These are phyloP conservation scores for Calamus simplicifolius DNA, from an alignment of 176 grass and related monocot genomes.

Conservation along the genomic window DNA sequence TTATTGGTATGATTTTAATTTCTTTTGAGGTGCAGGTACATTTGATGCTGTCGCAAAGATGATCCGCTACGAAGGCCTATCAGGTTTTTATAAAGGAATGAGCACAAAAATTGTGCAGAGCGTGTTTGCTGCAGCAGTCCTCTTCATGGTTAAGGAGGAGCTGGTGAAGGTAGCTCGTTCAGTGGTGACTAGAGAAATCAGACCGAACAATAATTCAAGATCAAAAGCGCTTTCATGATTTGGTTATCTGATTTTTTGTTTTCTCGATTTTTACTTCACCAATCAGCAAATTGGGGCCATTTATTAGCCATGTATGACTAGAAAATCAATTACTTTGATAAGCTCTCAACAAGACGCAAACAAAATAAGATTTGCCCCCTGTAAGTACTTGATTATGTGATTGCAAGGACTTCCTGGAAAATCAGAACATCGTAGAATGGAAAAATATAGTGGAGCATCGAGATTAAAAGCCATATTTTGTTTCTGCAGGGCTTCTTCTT, in stretches of 20 bases:
- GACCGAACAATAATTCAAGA: conserved; percentile 36
- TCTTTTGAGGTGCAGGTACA: conserved; percentile 39
- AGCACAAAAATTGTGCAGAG: conserved; percentile 93
- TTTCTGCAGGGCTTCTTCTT: too few relatives aligned
- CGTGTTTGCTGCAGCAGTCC: conserved; percentile 86
- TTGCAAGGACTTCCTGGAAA: too few relatives aligned
- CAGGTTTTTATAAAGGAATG: conserved; percentile 92
- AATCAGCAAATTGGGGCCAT: too few relatives aligned
- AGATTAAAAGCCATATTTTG: too few relatives aligned
- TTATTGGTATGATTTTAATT: background rate
- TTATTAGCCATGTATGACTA: too few relatives aligned
- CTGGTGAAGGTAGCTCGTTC: conserved; percentile 79
- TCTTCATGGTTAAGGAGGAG: conserved; percentile 98
- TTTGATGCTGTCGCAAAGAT: conserved; percentile 80
- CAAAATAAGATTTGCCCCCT: too few relatives aligned
- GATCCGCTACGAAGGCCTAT: conserved; percentile 59
- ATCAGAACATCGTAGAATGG: too few relatives aligned
- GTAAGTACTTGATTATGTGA: too few relatives aligned
- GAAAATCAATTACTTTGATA: too few relatives aligned
- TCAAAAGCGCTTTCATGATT: conserved; percentile 31
- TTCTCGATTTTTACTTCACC: background rate
- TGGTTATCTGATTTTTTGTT: too few relatives aligned
- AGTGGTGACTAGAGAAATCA: conserved; percentile 52
- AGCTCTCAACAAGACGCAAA: too few relatives aligned
- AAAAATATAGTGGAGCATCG: too few relatives aligned